phyloP scores from a whole-genome alignment of 345 rosid species.

The Litchi chinensis region DNA sequence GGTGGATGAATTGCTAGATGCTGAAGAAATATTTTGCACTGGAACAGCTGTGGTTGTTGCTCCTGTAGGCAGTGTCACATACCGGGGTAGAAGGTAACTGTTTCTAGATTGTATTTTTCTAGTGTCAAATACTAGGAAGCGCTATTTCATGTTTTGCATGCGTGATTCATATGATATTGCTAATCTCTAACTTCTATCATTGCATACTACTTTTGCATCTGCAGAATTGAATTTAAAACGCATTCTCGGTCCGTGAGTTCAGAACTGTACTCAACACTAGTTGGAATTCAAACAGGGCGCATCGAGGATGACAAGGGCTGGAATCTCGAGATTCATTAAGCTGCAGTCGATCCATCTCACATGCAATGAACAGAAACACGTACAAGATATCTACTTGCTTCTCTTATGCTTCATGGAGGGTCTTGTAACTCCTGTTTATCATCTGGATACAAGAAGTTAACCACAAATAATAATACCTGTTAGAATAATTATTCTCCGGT shows the following conservation, averaged over 20 bases:
- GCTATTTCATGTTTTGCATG: background rate
- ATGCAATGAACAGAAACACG: background rate
- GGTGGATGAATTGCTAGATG: constrained; percentile 54
- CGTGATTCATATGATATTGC: background rate
- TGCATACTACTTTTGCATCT: background rate
- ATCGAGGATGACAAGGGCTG: constrained; percentile 32
- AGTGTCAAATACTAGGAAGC: background rate
- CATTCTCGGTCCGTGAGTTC: constrained; percentile 4
- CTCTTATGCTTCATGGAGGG: background rate
- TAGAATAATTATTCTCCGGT: too few species aligned
- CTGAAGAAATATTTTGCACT: constrained; percentile 62
- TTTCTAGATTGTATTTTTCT: background rate
- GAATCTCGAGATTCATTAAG: constrained; percentile 26
- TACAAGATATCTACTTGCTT: background rate
- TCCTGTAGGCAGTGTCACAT: constrained; percentile 22
- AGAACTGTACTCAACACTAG: constrained; percentile 24
- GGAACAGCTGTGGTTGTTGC: constrained; percentile 61
- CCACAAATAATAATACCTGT: background rate
- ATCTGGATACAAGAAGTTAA: too few species aligned
- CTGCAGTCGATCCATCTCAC: background rate
- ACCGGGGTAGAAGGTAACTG: constrained; percentile 3
- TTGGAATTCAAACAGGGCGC: constrained; percentile 32
- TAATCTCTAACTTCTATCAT: background rate
- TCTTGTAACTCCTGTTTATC: too few species aligned
- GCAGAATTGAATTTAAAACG: constrained; percentile 26